Base-by-base conservation (phyloP, 2,329 filamentous ascomycete genomes). In the Colletotrichum camelliae region DNA sequence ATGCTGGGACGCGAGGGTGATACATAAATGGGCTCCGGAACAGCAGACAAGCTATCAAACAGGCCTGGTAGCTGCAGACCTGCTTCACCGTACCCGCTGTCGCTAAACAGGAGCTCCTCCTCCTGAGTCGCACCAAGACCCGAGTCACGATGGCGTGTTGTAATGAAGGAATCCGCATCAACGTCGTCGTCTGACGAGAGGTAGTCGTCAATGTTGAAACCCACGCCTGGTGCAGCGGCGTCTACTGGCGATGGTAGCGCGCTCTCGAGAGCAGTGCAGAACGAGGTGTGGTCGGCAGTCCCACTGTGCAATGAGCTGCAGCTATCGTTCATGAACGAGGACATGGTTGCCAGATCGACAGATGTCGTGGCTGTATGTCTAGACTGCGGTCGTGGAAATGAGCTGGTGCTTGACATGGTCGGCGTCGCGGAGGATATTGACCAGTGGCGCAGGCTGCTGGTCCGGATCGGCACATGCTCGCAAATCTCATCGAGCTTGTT, bases 321-420 rank as follows among this genome's bases (percentile, higher is more conserved):
- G 39, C 77, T 79, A 2, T 69, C 71, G 29, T 67, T 70, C 29
- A 62, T 66, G 9, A 72, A 68, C 0, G 79, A 77, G 1, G 77
- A 78, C 24, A 77, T 70, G 12, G 77, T 79, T 6, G 78, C 77
- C 16, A 86, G 77, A 76, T 89, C 87, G 55, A 89, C 80, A 0
- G 87, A 88, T 0, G 87, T 89, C 33, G 84, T 85, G 10, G 85
- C 83, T 0, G 88, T 89, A 70, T 88, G 86, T 29, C 82, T 84
- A 3, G 87, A 88, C 33, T 83, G 82, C 1, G 86, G 85, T 3
- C 85, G 81, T 5, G 76, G 79, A n/a, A 84, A 85, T 16, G 86
- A 88, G 69, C 85, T 85, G 29, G 81, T 79, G 66, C 84, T 86
- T 5, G 86, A 87, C 16, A 82, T 81, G 3, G 80, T 84, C 64